Conservation (phyloP, 345 rosid genomes). For the Linum lewisii region DNA sequence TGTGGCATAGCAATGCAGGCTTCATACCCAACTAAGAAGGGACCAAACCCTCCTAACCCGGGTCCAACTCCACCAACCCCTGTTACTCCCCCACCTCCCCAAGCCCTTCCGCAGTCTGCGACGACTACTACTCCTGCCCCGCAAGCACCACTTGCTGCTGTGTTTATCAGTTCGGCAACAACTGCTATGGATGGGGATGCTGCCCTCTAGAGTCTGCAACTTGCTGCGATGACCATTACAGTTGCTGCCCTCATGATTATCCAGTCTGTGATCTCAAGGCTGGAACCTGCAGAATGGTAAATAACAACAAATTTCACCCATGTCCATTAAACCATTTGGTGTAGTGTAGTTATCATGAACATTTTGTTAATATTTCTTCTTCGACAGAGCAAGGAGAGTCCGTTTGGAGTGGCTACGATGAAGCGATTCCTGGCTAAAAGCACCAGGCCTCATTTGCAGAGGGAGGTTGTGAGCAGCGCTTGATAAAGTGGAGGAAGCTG, state of each 20-base stretch:
- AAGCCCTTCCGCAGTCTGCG: slow-evolving; percentile 10
- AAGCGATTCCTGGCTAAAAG: slow-evolving; percentile 15
- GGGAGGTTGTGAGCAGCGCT: not conserved
- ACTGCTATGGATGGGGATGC: slow-evolving; percentile 27
- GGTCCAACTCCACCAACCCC: slow-evolving; percentile 25
- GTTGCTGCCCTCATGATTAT: slow-evolving; percentile 24
- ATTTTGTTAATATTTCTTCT: not conserved
- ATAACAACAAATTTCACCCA: not conserved
- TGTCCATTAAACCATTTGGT: not conserved
- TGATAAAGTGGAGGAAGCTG: not conserved
- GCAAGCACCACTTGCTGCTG: slow-evolving; percentile 25
- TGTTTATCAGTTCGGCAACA: slow-evolving; percentile 10
- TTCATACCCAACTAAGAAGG: slow-evolving; percentile 22
- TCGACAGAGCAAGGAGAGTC: slow-evolving; percentile 24
- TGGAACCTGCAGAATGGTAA: slow-evolving; percentile 22
- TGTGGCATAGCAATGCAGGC: slow-evolving; percentile 24
- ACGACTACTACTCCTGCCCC: slow-evolving; percentile 21
- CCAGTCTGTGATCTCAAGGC: slow-evolving; percentile 22
- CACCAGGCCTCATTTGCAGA: not conserved
- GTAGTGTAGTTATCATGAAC: not conserved
- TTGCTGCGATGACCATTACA: slow-evolving; percentile 22
- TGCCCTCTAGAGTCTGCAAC: slow-evolving; percentile 27
- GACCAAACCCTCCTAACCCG: slow-evolving; percentile 22
- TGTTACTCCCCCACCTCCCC: slow-evolving; percentile 20
- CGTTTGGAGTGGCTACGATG: slow-evolving; percentile 16